A percentile compares a stretch with the other conserved stretches of the same genome.
phyloP scores from a whole-genome alignment of 495 filamentous ascomycete species.

The Astrothelium subdiscretum region DNA sequence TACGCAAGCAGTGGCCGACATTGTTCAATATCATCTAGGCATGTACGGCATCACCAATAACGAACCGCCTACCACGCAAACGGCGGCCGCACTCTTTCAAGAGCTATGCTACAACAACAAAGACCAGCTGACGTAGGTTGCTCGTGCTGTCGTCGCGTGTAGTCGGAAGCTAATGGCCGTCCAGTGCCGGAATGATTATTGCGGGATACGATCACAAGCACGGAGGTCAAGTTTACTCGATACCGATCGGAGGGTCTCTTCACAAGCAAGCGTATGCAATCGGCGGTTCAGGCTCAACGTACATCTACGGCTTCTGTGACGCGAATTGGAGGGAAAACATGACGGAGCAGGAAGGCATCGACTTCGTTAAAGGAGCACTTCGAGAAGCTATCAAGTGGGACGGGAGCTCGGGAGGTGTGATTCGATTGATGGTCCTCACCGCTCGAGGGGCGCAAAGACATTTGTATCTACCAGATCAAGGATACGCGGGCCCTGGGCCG shows the following conservation, averaged over 20 bases:
- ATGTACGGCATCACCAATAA: constrained; percentile 82
- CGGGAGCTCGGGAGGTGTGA: constrained; percentile 94
- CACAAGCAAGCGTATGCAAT: constrained; percentile 96
- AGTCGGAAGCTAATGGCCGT: constrained; percentile 6
- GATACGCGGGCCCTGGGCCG: constrained; percentile 48
- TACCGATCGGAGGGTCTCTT: constrained; percentile 89
- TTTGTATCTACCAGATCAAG: constrained; percentile 79
- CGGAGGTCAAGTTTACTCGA: constrained; percentile 93
- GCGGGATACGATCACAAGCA: constrained; percentile 89
- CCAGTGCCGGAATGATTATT: constrained; percentile 90
- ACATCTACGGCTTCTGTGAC: constrained; percentile 98
- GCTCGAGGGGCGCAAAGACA: constrained; percentile 76
- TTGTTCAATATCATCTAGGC: constrained; percentile 90
- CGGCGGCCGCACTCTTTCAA: constrained; percentile 88
- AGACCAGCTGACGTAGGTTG: constrained; percentile 63
- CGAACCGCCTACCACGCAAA: constrained; percentile 82
- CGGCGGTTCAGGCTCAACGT: constrained; percentile 92
- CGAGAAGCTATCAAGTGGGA: constrained; percentile 98
- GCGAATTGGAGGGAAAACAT: constrained; percentile 92
- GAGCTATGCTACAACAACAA: constrained; percentile 97
- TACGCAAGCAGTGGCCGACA: constrained; percentile 94
- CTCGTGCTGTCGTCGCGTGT: not conserved
- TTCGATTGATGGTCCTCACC: constrained; percentile 93
- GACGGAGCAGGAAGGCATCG: constrained; percentile 84
- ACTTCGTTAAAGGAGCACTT: constrained; percentile 83